Conservation (phyloP, 768 basidiomycete genomes). For the Mycena amicta region DNA sequence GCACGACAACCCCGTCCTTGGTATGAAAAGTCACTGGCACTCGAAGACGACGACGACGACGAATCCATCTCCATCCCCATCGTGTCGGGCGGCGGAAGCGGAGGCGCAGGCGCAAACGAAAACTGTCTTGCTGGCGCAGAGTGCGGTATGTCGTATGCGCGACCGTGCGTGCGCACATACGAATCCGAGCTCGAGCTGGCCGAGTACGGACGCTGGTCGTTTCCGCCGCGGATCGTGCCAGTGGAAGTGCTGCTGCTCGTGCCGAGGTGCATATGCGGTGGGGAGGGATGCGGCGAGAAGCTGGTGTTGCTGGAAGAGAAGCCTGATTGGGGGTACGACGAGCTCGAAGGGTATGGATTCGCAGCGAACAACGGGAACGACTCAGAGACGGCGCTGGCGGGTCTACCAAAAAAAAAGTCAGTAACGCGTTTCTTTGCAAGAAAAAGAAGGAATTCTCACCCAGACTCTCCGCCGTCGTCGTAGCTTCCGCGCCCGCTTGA, state of each 20-base stretch:
- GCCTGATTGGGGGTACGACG: not conserved
- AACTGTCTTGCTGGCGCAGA: not conserved
- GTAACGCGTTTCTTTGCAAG: not conserved
- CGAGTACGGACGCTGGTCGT: not conserved
- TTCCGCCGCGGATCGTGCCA: no score
- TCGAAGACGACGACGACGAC: not conserved
- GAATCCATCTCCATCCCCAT: not conserved
- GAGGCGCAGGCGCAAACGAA: not conserved
- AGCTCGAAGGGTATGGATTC: not conserved
- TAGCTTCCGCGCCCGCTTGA: not conserved
- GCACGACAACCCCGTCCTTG: not conserved
- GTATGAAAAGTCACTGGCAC: not conserved
- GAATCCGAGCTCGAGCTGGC: not conserved
- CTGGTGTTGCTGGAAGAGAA: not conserved
- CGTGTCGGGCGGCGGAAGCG: not conserved
- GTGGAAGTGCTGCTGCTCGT: no score
- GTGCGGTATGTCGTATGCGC: not conserved
- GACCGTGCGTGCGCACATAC: no score
- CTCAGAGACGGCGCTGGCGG: conserved; percentile 5
- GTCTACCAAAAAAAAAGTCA: not conserved
- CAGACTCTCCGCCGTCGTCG: not conserved
- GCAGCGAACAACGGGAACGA: not conserved
- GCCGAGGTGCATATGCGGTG: not conserved
- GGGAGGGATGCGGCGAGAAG: not conserved
- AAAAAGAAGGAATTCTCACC: not conserved